Conservation (phyloP, 2,329 filamentous ascomycete species). For the Harringtonia lauricola region DNA sequence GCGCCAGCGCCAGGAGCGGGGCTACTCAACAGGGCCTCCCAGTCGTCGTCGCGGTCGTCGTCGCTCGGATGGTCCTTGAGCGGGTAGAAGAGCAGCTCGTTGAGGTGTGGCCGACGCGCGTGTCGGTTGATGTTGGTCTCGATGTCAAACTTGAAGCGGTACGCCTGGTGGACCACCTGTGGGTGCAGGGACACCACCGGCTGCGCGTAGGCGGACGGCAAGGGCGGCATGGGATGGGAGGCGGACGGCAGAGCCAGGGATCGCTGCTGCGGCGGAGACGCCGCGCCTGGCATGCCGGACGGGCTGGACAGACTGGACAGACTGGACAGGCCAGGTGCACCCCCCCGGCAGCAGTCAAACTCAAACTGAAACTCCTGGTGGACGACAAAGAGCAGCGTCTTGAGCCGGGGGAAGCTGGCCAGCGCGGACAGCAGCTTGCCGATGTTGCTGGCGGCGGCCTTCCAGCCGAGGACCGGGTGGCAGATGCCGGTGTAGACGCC, state of each 20-base stretch:
- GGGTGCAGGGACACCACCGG: constrained; percentile 13
- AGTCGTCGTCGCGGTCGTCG: constrained; percentile 16
- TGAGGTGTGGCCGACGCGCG: constrained; percentile 29
- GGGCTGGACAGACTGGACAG: not conserved
- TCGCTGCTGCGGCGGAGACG: not conserved
- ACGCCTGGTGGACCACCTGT: constrained; percentile 31
- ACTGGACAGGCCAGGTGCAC: not conserved
- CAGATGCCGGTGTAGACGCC: constrained; percentile 32
- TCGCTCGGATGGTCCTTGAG: constrained; percentile 9
- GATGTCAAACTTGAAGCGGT: constrained; percentile 35
- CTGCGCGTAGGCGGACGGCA: not conserved
- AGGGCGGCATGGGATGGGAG: not conserved
- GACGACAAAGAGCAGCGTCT: constrained; percentile 31
- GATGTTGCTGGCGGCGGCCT: constrained; percentile 31
- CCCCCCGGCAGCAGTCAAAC: constrained; percentile 18
- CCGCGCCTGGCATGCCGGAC: too few relatives aligned
- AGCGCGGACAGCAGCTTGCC: constrained; percentile 28
- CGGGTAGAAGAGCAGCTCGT: constrained; percentile 27
- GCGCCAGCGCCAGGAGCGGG: not conserved
- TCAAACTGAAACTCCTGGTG: constrained; percentile 37
- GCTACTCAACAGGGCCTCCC: constrained; percentile 7
- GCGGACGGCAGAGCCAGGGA: not conserved
- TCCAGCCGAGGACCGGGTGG: constrained; percentile 33
- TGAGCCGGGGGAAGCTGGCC: constrained; percentile 27
- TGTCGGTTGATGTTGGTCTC: constrained; percentile 33